Conservation (phyloP, 805 yeast genomes). For the Ogataea salicorniae region DNA sequence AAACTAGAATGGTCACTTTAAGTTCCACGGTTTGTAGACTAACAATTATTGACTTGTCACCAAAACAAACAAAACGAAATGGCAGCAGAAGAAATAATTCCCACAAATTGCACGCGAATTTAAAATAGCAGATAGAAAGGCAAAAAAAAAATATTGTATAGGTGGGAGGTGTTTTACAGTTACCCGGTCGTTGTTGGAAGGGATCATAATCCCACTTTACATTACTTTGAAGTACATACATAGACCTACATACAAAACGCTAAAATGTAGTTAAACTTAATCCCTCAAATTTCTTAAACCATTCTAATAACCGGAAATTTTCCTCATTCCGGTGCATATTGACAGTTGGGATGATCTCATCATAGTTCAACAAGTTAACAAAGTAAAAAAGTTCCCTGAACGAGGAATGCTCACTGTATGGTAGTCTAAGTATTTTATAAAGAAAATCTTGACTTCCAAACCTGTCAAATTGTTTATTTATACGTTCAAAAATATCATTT, state of each 20-base stretch:
- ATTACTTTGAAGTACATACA: too few species aligned
- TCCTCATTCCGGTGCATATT: conserved; percentile 29
- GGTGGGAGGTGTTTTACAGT: too few species aligned
- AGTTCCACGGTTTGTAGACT: too few species aligned
- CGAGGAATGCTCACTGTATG: conserved; percentile 94
- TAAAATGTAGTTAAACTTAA: conserved; percentile 13
- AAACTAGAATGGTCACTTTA: too few species aligned
- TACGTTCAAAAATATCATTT: conserved; percentile 9
- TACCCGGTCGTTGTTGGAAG: too few species aligned
- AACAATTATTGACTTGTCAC: too few species aligned
- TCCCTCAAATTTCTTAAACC: conserved; percentile 9
- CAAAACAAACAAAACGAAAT: too few species aligned
- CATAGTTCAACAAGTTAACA: conserved; percentile 45
- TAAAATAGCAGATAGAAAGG: too few species aligned
- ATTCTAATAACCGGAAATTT: conserved; percentile 8
- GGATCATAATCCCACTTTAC: too few species aligned
- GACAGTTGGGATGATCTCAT: conserved; percentile 75
- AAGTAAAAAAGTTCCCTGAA: conserved; percentile 73
- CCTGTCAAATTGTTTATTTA: conserved; percentile 16
- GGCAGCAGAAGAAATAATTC: too few species aligned
- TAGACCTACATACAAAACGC: neutral
- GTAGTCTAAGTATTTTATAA: conserved; percentile 32
- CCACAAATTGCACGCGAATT: too few species aligned
- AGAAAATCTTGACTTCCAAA: conserved; percentile 13
- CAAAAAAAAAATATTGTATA: neutral